Evolutionary conservation across 345 rosid genomes (phyloP), one percentile per base, ranked within the genome.

Genomic region (Cardamine occulta): DNA sequence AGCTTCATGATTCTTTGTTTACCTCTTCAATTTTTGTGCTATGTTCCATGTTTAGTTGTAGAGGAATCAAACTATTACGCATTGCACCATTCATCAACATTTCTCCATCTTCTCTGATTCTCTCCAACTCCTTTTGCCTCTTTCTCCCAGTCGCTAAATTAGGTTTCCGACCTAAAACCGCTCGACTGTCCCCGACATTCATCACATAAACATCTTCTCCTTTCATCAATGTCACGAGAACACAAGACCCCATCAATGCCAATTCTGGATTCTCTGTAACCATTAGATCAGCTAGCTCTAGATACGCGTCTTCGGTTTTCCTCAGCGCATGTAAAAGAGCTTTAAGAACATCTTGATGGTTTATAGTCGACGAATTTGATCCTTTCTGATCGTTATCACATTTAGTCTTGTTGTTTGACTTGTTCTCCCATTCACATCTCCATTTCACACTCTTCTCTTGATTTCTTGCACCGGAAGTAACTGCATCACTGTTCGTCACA

Each of bases 201-300:
- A 95, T 86, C 78, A 95, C 79, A 62, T 95, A 95, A 21, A 89
- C 86, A 73, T 93, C 98, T 68, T 93, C 96, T 34, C 94, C 98
- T 60, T 86, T 88, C 98, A 95, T 92, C 73, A 95, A 63, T 86
- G 89, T 88, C 37, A 88, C 97, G 55, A 95, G 79, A 74, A 92
- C 97, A 57, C 99, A 95, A 6, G 99, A 95, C 23, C 99, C 99
- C 96, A 95, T 95, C 75, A 92, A 80, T 64, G 95, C 89, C 63
- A 95, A 21, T 75, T 90, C 97, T 0, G 99, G 97, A 80, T 88
- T 95, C 85, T 85, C 89, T 80, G 37, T 77, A 7, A 86, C 84
- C 93, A 83, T 88, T 79, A 75, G 54, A 80, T 89, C 97, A 9
- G 93, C 87, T 52, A 64, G 55, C 71, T 86, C 84, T 71, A 89